A percentile compares a stretch with the other conserved stretches of the same genome.
These are phyloP conservation scores for Polymyxa betae DNA, from an alignment of 208 protist species.

Conservation along the genomic window DNA sequence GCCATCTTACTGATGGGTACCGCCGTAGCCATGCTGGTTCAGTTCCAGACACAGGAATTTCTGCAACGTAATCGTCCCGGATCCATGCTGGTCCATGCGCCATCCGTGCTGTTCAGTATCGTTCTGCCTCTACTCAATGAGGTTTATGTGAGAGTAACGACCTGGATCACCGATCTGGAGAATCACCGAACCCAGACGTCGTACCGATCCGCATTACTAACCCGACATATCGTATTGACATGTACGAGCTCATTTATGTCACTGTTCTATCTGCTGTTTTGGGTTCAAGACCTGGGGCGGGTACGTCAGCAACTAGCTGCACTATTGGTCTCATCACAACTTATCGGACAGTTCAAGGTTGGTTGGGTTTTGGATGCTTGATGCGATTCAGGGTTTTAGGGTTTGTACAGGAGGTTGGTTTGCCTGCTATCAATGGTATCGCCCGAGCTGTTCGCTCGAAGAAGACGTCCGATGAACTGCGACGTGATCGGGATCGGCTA, in stretches of 20 bases:
- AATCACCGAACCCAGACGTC: slow-evolving; percentile 30
- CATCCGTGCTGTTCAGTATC: slow-evolving; percentile 4
- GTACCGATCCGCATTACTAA: background rate
- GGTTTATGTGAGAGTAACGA: background rate
- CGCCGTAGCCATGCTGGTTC: slow-evolving; percentile 20
- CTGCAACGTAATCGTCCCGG: background rate
- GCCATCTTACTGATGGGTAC: background rate
- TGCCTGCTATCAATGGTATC: background rate
- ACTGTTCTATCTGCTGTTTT: slow-evolving; percentile 44
- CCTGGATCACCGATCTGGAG: slow-evolving; percentile 1
- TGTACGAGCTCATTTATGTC: slow-evolving; percentile 21
- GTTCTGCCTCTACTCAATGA: background rate
- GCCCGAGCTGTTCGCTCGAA: background rate
- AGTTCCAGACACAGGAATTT: background rate
- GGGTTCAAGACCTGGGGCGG: slow-evolving; percentile 40
- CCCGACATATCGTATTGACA: slow-evolving; percentile 4
- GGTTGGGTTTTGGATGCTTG: background rate
- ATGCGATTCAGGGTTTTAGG: background rate
- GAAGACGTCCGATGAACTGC: slow-evolving; percentile 18
- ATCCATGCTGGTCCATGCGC: background rate
- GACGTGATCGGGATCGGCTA: background rate
- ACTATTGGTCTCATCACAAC: slow-evolving; percentile 41
- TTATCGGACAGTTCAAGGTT: background rate
- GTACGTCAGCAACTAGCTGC: slow-evolving; percentile 44
- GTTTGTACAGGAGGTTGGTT: slow-evolving; percentile 2